Percentiles rank a stretch among this genome's conserved stretches.
Evolutionary conservation across 805 yeast genomes (phyloP).

Genomic region (Metschnikowia corniflorae): DNA sequence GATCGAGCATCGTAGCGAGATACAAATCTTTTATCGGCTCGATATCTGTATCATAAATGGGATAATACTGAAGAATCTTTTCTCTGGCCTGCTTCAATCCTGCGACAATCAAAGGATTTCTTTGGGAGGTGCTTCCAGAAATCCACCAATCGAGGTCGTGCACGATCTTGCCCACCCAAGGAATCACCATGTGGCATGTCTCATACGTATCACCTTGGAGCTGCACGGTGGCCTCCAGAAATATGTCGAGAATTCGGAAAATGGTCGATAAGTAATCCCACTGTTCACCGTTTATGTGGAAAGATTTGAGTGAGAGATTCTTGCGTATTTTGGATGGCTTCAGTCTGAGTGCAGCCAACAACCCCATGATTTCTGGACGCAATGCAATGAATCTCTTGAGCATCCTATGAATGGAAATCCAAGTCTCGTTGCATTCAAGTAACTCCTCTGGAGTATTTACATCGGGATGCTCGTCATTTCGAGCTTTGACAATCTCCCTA

Average conservation of each 20-base stretch:
- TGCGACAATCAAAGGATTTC: not conserved
- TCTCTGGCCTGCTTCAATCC: not conserved
- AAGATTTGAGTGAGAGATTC: not conserved
- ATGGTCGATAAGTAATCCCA: slow-evolving; percentile 2
- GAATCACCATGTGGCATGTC: slow-evolving; percentile 1
- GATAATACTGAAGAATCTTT: not conserved
- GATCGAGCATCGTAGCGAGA: slow-evolving; percentile 7
- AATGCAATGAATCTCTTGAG: slow-evolving; percentile 1
- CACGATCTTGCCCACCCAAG: not conserved
- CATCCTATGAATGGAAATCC: slow-evolving; percentile 2
- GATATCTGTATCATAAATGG: slow-evolving; percentile 1
- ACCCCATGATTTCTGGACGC: slow-evolving; percentile 3
- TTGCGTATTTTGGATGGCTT: not conserved
- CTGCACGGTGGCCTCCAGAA: not conserved
- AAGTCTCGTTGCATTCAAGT: slow-evolving; percentile 2
- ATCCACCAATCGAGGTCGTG: not conserved
- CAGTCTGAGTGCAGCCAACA: slow-evolving; percentile 1
- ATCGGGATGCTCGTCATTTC: not conserved
- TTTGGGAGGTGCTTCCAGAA: not conserved
- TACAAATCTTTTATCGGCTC: slow-evolving; percentile 1
- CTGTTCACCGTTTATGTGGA: not conserved
- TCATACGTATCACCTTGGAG: not conserved
- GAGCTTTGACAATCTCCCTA: not conserved
- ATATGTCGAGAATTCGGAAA: not conserved
- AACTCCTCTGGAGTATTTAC: not conserved